phyloP scores from a whole-genome alignment of 805 yeast genomes.

The Kazachstania kunashirensis region DNA sequence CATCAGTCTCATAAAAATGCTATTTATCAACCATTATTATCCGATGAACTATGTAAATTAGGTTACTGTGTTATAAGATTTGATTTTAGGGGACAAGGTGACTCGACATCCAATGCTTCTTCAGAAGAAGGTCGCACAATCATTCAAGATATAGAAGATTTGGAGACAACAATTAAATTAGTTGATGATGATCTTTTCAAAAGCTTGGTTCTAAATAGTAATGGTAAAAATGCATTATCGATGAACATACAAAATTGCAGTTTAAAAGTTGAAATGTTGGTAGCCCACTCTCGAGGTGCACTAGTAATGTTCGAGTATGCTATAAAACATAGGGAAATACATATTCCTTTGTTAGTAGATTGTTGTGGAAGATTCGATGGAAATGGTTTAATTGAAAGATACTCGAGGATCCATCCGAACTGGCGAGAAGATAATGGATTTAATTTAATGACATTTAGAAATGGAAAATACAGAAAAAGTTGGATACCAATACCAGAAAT shows the following conservation, averaged over 20 bases:
- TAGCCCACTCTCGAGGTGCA: slow-evolving; percentile 76
- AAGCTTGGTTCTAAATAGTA: too few relatives aligned
- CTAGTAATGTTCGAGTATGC: slow-evolving; percentile 72
- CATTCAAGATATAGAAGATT: slow-evolving; percentile 58
- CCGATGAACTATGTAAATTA: slow-evolving; percentile 47
- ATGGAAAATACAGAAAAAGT: slow-evolving; percentile 38
- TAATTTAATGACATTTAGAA: slow-evolving; percentile 35
- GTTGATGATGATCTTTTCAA: not conserved
- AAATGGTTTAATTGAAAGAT: slow-evolving; percentile 36
- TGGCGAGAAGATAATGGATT: slow-evolving; percentile 38
- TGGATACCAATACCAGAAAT: slow-evolving; percentile 45
- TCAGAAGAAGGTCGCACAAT: slow-evolving; percentile 43
- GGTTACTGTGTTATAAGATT: slow-evolving; percentile 65
- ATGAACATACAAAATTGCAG: too few relatives aligned
- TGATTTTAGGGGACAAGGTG: slow-evolving; percentile 83
- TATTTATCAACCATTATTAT: slow-evolving; percentile 58
- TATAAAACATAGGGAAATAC: slow-evolving; percentile 17
- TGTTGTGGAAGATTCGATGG: slow-evolving; percentile 62
- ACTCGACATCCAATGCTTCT: slow-evolving; percentile 41
- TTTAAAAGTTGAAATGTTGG: slow-evolving; percentile 44
- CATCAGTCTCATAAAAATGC: slow-evolving; percentile 77
- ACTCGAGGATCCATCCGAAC: slow-evolving; percentile 26
- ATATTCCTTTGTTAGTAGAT: slow-evolving; percentile 60
- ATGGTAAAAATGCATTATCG: too few relatives aligned
- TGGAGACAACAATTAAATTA: slow-evolving; percentile 34